phyloP scores from a whole-genome alignment of 495 filamentous ascomycete genomes.

The Daldinia childiae region DNA sequence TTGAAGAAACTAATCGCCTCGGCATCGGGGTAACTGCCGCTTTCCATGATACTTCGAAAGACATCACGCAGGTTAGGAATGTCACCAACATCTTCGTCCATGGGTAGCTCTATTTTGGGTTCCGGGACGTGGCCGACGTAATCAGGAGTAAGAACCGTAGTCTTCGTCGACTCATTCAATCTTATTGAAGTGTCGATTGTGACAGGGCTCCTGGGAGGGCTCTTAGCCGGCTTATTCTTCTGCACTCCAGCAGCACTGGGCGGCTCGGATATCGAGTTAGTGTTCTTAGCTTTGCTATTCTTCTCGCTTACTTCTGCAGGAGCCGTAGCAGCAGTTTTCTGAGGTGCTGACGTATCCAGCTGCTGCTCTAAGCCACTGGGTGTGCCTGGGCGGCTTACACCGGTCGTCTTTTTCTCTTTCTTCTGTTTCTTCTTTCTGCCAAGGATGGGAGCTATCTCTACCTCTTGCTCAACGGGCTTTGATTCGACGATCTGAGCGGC shows the following conservation, averaged over 20 bases:
- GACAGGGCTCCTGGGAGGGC: conserved; percentile 34
- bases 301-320: conserved; percentile 24
- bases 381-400: conserved; percentile 46
- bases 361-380: conserved; percentile 30
- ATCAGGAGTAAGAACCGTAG: conserved; percentile 46
- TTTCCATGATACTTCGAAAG: conserved; percentile 41
- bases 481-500: conserved; percentile 58
- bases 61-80: conserved; percentile 47
- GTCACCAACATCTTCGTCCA: conserved; percentile 45
- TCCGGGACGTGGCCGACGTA: conserved; percentile 42
- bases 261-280: conserved; percentile 33
- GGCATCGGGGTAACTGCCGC: conserved; percentile 25
- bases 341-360: conserved; percentile 23
- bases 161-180: conserved; percentile 48
- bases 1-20: conserved; percentile 49
- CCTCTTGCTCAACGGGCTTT: conserved; percentile 65
- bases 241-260: conserved; percentile 27
- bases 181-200: conserved; percentile 46
- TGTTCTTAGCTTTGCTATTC: conserved; percentile 11
- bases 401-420: conserved; percentile 64
- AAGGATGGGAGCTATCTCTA: conserved; percentile 81
- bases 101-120: conserved; percentile 40
- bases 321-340: conserved; percentile 25
- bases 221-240: conserved; percentile 33
- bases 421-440: conserved; percentile 92